phyloP scores from a whole-genome alignment of 2,329 filamentous ascomycete species.

The Xylaria sp. region DNA sequence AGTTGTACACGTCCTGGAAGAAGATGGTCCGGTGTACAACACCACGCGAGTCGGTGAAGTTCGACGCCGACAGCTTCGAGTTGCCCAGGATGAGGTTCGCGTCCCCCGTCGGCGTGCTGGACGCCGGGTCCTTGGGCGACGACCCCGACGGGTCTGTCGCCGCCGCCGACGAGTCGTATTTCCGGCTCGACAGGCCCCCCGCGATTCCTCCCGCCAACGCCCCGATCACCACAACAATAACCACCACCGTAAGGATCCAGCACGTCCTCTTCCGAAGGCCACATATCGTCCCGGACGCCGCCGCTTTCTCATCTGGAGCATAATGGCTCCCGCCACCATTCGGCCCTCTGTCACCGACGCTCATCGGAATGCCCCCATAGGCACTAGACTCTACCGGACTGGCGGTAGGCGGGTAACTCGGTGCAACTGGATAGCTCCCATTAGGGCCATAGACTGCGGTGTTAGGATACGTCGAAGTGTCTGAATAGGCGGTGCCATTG shows the following conservation, averaged over 20 bases:
- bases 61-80: constrained; percentile 26
- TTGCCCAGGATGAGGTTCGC: constrained; percentile 19
- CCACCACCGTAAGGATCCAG: constrained; percentile 21
- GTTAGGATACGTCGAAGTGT: constrained; percentile 9
- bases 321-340: constrained; percentile 5
- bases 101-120: constrained; percentile 7
- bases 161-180: background rate
- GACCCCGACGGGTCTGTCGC: constrained; percentile 3
- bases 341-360: constrained; percentile 1
- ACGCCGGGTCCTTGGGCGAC: constrained; percentile 1
- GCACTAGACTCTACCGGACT: constrained; percentile 14
- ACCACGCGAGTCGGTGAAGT: constrained; percentile 25
- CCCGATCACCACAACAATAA: constrained; percentile 10
- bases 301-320: constrained; percentile 12
- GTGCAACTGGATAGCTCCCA: constrained; percentile 13
- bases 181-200: constrained; percentile 17
- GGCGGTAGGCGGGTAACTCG: constrained; percentile 10
- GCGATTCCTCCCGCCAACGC: constrained; percentile 20
- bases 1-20: constrained; percentile 30
- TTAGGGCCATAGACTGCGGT: constrained; percentile 4
- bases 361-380: constrained; percentile 10
- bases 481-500: too few species aligned
- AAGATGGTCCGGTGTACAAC: constrained; percentile 23
- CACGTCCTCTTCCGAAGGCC: constrained; percentile 22
- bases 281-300: constrained; percentile 23